Evolutionary conservation across 768 basidiomycete species (phyloP), one percentile per base, ranked within the genome.

Genomic region (Tulasnella sp.): DNA sequence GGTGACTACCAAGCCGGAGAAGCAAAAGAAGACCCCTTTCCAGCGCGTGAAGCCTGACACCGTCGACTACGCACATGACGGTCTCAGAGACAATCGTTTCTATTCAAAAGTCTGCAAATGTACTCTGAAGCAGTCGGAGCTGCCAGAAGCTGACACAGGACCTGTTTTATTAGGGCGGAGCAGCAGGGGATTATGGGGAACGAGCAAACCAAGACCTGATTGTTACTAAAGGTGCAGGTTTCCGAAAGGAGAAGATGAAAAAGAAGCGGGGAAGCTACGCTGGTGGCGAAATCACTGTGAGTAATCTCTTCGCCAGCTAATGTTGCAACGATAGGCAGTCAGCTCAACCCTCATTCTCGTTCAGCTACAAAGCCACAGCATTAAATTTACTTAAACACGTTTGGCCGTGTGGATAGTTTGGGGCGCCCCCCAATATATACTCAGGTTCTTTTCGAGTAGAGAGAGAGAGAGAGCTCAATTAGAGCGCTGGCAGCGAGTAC

Each of bases 161-260:
- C 31, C 2, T 50, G 31, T 63, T 22, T 19, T 19, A 10, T 15
- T 63, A 85, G 87, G 76, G 81, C 2, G 89, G 80, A 0, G 75
- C 75, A 1, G 63, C 63, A 22, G 83, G 83, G 62, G 96, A 98
- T 68, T 99, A 99, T 65, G 94, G 94, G 19, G 84, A 82, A 29
- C 78, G 77, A 56, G 94, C 94, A 0, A 82, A 84, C 63, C 76
- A 78, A 41, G 96, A 98, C 70, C 74, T 99, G 62, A 85, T 94
- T 63, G 87, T 92, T 25, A 98, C 94, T 2, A 81, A 92, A 1
- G 94, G 94, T 2, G 85, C 88, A 49, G 91, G 91, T 2, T 99
- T 99, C 76, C 80, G 92, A 56, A 99, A 98, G 72, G 94, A 96
- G 77, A 99, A 99, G 73, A 97, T 96, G 74, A 99, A 98, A 81